phyloP scores from a whole-genome alignment of 202 grass and related monocot species.

The Panicum virgatum region DNA sequence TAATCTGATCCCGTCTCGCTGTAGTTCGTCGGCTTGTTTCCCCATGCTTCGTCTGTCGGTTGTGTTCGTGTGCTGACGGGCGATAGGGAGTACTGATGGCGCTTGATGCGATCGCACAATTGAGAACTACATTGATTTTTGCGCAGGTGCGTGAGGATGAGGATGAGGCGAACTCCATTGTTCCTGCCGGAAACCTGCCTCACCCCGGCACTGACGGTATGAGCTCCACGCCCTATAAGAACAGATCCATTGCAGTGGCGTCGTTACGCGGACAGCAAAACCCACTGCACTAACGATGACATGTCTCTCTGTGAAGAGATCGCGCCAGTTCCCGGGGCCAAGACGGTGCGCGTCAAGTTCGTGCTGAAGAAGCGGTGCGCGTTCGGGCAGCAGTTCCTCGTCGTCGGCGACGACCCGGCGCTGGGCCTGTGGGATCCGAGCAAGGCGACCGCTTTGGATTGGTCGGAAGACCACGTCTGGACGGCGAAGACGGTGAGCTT shows the following conservation, averaged over 20 bases:
- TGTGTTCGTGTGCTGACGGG: not conserved
- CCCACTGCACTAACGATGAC: not conserved
- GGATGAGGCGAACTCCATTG: not conserved
- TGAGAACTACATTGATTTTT: not conserved
- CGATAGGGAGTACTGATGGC: too few relatives aligned
- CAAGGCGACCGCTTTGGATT: conserved; percentile 52
- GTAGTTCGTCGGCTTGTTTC: not conserved
- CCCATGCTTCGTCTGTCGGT: not conserved
- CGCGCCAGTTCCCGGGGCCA: conserved; percentile 12
- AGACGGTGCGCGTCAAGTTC: conserved; percentile 67
- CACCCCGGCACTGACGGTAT: not conserved
- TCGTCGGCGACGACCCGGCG: conserved; percentile 55
- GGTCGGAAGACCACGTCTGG: conserved; percentile 77
- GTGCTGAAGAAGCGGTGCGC: conserved; percentile 62
- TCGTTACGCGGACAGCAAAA: not conserved
- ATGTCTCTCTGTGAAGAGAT: not conserved
- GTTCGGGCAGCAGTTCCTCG: conserved; percentile 66
- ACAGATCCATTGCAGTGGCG: not conserved
- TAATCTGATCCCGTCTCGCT: not conserved
- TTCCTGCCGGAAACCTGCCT: not conserved
- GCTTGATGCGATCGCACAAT: not conserved
- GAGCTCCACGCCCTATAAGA: conserved; percentile 14
- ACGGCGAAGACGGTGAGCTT: conserved; percentile 53
- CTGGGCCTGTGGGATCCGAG: conserved; percentile 68
- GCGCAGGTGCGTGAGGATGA: conserved; percentile 27